Evolutionary conservation across 345 rosid species (phyloP).

Genomic region (Excoecaria agallocha): DNA sequence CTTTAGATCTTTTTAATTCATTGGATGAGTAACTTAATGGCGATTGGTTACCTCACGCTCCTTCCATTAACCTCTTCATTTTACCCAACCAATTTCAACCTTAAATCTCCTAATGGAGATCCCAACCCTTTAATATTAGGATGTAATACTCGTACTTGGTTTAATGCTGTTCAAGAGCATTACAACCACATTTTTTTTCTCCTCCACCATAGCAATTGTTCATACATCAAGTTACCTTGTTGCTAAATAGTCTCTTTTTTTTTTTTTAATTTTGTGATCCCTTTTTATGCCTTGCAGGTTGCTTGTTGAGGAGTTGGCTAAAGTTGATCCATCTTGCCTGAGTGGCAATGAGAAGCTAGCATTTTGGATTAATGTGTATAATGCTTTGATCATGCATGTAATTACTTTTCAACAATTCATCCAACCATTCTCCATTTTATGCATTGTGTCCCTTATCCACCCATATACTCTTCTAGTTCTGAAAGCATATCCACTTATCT

Average conservation of each 20-base stretch:
- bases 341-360: slow-evolving; percentile 83
- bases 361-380: slow-evolving; percentile 93
- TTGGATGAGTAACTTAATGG: background rate
- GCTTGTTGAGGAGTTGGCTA: slow-evolving; percentile 84
- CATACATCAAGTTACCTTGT: background rate
- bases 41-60: background rate
- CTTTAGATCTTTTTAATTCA: background rate
- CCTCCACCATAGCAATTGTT: background rate
- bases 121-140: no score
- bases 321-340: slow-evolving; percentile 71
- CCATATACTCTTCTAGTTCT: background rate
- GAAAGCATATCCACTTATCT: background rate
- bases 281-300: slow-evolving; percentile 42
- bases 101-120: no score
- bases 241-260: background rate
- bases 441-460: background rate
- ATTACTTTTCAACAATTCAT: slow-evolving; percentile 21
- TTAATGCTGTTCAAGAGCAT: slow-evolving; percentile 1
- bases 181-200: background rate
- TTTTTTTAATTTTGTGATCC: background rate
- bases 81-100: background rate
- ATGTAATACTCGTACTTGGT: background rate
- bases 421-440: background rate
- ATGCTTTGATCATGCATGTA: slow-evolving; percentile 97
- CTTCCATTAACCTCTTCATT: background rate